Conservation (phyloP, 169 alveolate species). For the Eimeria zaria region DNA sequence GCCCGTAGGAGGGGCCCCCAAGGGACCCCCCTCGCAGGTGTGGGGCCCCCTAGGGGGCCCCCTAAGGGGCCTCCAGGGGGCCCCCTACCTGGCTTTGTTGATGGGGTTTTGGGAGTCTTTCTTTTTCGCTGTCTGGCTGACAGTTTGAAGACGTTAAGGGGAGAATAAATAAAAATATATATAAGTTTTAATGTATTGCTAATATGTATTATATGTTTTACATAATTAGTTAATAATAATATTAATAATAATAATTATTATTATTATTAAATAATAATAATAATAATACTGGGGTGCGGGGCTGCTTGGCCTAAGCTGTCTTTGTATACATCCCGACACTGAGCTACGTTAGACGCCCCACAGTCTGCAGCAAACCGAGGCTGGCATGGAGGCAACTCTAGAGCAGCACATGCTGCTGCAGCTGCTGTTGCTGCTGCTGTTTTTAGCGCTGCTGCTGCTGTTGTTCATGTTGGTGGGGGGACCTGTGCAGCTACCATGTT, state of each 20-base stretch:
- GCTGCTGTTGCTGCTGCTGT: not conserved
- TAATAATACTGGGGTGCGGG: too few species aligned
- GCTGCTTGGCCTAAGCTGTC: too few species aligned
- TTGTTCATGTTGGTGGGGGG: not conserved
- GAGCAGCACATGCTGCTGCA: too few species aligned
- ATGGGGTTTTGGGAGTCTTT: too few species aligned
- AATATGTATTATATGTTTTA: too few species aligned
- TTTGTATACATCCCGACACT: not conserved
- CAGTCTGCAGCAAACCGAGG: not conserved
- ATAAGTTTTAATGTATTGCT: too few species aligned
- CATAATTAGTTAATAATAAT: too few species aligned
- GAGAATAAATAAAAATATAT: too few species aligned
- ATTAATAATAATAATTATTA: too few species aligned
- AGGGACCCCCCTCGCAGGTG: too few species aligned
- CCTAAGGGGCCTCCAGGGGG: not conserved
- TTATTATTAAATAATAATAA: too few species aligned
- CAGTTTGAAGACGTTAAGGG: not conserved
- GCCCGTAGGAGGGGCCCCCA: slow-evolving; percentile 1
- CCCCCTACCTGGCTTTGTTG: too few species aligned
- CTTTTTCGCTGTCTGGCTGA: not conserved
- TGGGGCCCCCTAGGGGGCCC: not conserved
- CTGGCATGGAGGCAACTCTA: not conserved
- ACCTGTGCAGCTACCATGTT: not conserved
- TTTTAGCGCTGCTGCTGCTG: not conserved
- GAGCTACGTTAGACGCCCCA: not conserved